Evolutionary conservation across 352 stramenopile species (phyloP), one percentile per base, ranked within the genome.

Genomic region (Albugo laibachii): DNA sequence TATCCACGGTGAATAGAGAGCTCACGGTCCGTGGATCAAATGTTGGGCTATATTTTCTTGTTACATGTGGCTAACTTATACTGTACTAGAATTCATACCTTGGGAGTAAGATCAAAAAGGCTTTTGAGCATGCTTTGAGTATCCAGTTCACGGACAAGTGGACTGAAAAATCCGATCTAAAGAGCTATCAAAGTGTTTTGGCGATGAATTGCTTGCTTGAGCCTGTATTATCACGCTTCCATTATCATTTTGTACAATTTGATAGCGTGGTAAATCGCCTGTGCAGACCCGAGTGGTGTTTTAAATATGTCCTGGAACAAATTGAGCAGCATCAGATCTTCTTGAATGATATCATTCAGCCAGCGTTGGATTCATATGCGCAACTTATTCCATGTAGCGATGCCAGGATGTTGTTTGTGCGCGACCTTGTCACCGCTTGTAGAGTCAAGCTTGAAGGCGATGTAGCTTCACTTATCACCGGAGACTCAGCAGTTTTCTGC

Each of bases 241-340:
- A 63, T 12, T 87, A 70, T 55, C 74, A 87, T 18, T 87, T 87
- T 51, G 69, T 79, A 48, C 61, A 69, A n/a, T 8, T 19, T 1
- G 67, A 77, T 3, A 87, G 74, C 52, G 57, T 65, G 21, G 84
- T 69, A 13, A 87, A 83, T 48, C 67, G 69, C 27, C 37, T 87
- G 8, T 61, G 69, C 2, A 87, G 83, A 58, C 74, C 74, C 0
- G 74, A 87, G 51, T 87, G 74, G 74, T 74, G 66, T 49, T 45
- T 87, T 14, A 73, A 51, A 43, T 55, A 83, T 48, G 56, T 84
- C 2, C 55, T 75, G 19, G 58, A 80, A 18, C 74, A 87, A 52
- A 66, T 59, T 1, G 59, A 57, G n/a, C 49, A 41, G 0, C 66
- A 83, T 45, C 61, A 49, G 8, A 48, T 21, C 2, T 81, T 86